Percentiles rank a stretch among this genome's conserved stretches.
phyloP scores from a whole-genome alignment of 495 filamentous ascomycete species.

The Lophium mytilinum region DNA sequence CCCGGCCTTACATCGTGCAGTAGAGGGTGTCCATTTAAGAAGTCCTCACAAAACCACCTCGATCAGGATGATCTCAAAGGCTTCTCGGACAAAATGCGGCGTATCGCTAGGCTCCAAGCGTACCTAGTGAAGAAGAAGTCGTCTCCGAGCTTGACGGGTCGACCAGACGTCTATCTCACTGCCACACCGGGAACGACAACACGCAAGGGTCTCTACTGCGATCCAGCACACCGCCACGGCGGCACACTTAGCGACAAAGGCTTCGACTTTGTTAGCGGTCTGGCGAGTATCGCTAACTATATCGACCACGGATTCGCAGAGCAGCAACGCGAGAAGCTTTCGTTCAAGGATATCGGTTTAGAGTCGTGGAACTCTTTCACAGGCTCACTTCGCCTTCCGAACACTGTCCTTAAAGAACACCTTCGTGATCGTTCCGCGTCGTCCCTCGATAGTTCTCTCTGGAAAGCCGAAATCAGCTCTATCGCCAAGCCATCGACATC shows the following conservation, averaged over 20 bases:
- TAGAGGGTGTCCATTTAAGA: neutral
- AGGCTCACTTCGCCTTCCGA: too few species aligned
- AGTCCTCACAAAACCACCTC: neutral
- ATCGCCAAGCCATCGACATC: neutral
- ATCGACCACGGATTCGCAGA: neutral
- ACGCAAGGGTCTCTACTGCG: neutral
- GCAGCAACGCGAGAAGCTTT: too few species aligned
- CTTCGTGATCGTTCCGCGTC: neutral
- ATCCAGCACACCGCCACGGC: neutral
- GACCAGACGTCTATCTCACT: slow-evolving; percentile 1
- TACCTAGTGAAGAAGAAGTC: neutral
- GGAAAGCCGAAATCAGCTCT: neutral
- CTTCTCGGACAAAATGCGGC: neutral
- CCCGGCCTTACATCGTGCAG: neutral
- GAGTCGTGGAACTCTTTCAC: too few species aligned
- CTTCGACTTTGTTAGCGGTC: neutral
- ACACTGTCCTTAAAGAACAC: neutral
- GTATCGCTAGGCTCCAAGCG: neutral
- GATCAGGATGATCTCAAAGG: neutral
- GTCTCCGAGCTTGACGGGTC: neutral
- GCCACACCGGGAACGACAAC: slow-evolving; percentile 1
- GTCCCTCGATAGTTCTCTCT: neutral
- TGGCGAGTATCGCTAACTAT: neutral
- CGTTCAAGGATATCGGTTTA: too few species aligned
- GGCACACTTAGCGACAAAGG: slow-evolving; percentile 1